Evolutionary conservation across 2,329 filamentous ascomycete genomes (phyloP), one percentile per base, ranked within the genome.

Genomic region (Zymoseptoria brevis): DNA sequence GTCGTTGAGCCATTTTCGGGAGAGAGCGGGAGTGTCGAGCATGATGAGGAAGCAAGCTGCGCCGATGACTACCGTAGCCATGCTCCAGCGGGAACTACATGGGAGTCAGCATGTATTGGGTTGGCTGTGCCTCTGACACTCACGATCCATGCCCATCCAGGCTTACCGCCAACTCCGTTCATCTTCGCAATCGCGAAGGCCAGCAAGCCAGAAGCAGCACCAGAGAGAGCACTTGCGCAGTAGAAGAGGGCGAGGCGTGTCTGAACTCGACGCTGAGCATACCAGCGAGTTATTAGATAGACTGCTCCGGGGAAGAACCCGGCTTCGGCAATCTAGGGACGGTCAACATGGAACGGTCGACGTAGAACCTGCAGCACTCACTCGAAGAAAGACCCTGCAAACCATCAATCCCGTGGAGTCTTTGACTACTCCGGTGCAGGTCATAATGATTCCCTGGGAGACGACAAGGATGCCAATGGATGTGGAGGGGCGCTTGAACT

Each of bases 21-120:
- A 67, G 1, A 67, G 64, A 1, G 60, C 60, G 1, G 69, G 69
- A 11, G 67, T 71, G 1, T 74, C 69, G 4, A 82, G 82, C 81
- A 86, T 83, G n/a, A 84, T 72, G 5, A 79, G 75, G 64, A 78
- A 83, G 0, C 81, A 78, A 3, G 79, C 68, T 0, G 83, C 50
- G 1, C 83, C 82, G 19, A 85, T 74, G 2, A 72, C n/a, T 1
- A 83, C 67, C 0, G 81, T 84, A 26, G 83, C 75, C 1, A 79
- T 62, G 0, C 81, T 82, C 83, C n/a, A 85, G 76, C 0, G 85
- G 67, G 64, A 85, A 81, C 6, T 26, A 8, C 7, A 26, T 1
- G 5, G 7, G 4, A 6, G 24, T 26, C 24, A 26, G 24, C 24
- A 26, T 6, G 24, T 26, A 6, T 5, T 8, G 1, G 7, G 3